Base-by-base conservation (phyloP, 2,329 filamentous ascomycete species). In the Knoxdaviesia proteae region DNA sequence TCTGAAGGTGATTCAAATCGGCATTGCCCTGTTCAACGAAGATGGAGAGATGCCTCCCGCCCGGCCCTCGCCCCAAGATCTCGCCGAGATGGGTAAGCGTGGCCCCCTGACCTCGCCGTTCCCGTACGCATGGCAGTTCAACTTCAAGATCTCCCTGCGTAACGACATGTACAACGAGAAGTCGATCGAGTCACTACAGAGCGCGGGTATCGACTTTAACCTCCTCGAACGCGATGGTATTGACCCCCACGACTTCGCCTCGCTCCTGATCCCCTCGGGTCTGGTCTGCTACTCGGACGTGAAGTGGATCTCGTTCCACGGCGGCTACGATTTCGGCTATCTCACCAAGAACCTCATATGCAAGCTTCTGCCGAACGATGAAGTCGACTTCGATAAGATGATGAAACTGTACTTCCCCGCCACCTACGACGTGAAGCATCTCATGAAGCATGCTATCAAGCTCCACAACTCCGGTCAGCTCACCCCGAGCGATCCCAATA, bases 111-210 rank as follows among this genome's bases (percentile, higher is more conserved):
- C 55, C 33, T 59, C 54, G 11, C 68, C 72, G 40, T 77, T 84
- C 46, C 88, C 84, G 10, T 92, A 82, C 56, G 92, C 88, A 11
- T 98, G 90, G 90, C 88, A 94, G 52, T 98, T 98, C 69, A 96
- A 98, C 67, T 98, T 98, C 62, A 80, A 87, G 52, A 98, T 96
- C 60, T 90, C 84, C 1, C 69, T 94, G 7, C 82, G 90, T 50
- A 77, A 88, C 36, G 90, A 98, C 61, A 98, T 98, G 90, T 96
- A 92, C 62, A 90, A 92, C 48, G 81, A 94, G 56, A 81, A 86
- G 45, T 94, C 86, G 10, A 94, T 94, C 50, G 81, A 90, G 49
- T 84, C 93, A 51, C 71, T 96, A 20, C 79, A 84, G 51, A 80
- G 84, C 53, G 84, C 84, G 2, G 90, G 90, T n/a, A 87, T 94